phyloP scores from a whole-genome alignment of 805 yeast species.

The Barnettozyma californica region DNA sequence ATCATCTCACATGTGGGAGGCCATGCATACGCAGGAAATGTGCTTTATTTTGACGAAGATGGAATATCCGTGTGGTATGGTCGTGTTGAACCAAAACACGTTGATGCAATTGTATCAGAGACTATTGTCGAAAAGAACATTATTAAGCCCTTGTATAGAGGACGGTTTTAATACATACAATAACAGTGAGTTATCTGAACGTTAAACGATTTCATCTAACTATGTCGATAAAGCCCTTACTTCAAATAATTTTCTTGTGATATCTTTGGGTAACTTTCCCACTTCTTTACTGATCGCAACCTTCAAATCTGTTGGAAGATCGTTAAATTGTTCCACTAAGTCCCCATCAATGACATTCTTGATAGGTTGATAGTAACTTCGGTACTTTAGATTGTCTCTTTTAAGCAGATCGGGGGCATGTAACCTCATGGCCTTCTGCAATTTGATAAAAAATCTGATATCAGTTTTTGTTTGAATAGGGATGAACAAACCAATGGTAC shows the following conservation, averaged over 20 bases:
- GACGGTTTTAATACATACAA: constrained; percentile 22
- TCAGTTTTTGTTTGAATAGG: constrained; percentile 66
- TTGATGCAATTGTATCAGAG: constrained; percentile 59
- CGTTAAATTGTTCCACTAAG: constrained; percentile 49
- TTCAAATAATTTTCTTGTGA: constrained; percentile 48
- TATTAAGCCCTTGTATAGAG: constrained; percentile 54
- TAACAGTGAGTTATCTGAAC: background rate
- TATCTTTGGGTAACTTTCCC: constrained; percentile 43
- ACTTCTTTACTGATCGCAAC: constrained; percentile 28
- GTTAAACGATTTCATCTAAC: background rate
- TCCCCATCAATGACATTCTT: constrained; percentile 86
- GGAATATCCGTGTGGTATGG: constrained; percentile 65
- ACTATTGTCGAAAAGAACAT: constrained; percentile 45
- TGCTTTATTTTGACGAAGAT: constrained; percentile 45
- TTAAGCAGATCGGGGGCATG: constrained; percentile 36
- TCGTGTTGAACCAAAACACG: constrained; percentile 56
- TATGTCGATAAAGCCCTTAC: constrained; percentile 29
- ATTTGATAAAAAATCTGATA: constrained; percentile 46
- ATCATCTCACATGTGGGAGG: constrained; percentile 78
- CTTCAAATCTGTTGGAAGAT: constrained; percentile 8
- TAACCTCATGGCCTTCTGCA: constrained; percentile 44
- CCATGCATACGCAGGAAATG: constrained; percentile 81
- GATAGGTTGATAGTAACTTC: constrained; percentile 80
- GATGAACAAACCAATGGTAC: constrained; percentile 67
- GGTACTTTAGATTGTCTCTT: constrained; percentile 58